Evolutionary conservation across 345 rosid species (phyloP).

Genomic region (Salix brachista): DNA sequence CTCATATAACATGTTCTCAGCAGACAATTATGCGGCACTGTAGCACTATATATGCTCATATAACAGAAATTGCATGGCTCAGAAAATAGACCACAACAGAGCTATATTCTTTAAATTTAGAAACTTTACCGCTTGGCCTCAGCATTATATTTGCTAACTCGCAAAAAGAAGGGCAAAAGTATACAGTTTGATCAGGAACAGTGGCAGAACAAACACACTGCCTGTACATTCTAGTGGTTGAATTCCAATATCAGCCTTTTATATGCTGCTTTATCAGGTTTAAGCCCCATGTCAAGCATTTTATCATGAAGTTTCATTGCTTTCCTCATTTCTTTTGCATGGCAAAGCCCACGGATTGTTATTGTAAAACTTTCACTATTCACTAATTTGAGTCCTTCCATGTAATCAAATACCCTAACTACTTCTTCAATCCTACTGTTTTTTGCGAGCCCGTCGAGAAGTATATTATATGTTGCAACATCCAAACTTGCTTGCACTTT

Average conservation of each 20-base stretch:
- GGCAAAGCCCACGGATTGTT: conserved; percentile 52
- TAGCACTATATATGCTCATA: not conserved
- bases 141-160: too few species aligned
- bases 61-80: not conserved
- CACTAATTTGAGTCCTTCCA: conserved; percentile 37
- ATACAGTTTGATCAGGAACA: not conserved
- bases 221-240: conserved; percentile 9
- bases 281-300: conserved; percentile 59
- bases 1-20: not conserved
- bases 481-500: conserved; percentile 47
- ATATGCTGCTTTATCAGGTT: conserved; percentile 54
- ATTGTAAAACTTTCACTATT: conserved; percentile 42
- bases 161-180: not conserved
- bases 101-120: too few species aligned
- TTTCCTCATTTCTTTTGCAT: conserved; percentile 45
- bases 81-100: too few species aligned
- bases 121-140: too few species aligned
- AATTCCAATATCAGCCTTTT: conserved; percentile 56
- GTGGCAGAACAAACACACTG: not conserved
- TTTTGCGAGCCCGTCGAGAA: conserved; percentile 47
- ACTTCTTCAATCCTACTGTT: conserved; percentile 44
- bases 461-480: conserved; percentile 39
- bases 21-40: not conserved
- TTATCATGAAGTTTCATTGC: conserved; percentile 74
- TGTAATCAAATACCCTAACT: conserved; percentile 42